phyloP scores from a whole-genome alignment of 2,329 filamentous ascomycete species.

The Verticillium longisporum region DNA sequence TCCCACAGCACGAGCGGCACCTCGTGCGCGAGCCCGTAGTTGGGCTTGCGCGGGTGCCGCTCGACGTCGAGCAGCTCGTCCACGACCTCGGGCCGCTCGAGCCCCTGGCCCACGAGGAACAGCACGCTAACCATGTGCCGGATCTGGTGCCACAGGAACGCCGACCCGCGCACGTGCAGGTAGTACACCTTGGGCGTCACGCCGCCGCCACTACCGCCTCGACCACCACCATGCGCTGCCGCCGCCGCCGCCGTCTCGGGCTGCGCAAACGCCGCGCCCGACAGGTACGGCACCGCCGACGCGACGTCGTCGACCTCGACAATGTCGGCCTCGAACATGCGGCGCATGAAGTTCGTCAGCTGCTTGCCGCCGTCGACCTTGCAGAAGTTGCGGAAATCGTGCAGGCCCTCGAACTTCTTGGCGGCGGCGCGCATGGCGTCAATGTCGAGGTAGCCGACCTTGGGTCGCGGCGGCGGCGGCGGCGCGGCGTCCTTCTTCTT shows the following conservation, averaged over 20 bases:
- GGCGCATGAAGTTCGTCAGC: constrained; percentile 73
- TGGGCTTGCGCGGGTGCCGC: constrained; percentile 67
- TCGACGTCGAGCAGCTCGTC: constrained; percentile 66
- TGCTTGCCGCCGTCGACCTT: constrained; percentile 89
- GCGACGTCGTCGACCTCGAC: constrained; percentile 52
- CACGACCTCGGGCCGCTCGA: constrained; percentile 70
- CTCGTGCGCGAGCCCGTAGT: constrained; percentile 87
- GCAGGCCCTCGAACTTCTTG: constrained; percentile 68
- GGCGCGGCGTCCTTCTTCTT: constrained; percentile 24
- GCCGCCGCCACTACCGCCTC: background rate
- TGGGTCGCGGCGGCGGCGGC: constrained; percentile 1
- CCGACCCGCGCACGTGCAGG: constrained; percentile 82
- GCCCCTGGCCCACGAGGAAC: constrained; percentile 86
- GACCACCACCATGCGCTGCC: too few relatives aligned
- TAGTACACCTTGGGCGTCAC: constrained; percentile 65
- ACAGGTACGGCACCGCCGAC: constrained; percentile 47
- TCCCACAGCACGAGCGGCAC: constrained; percentile 92
- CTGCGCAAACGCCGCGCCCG: constrained; percentile 21
- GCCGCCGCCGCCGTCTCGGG: constrained; percentile 1
- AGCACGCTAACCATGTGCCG: constrained; percentile 86
- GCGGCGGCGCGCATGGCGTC: constrained; percentile 80
- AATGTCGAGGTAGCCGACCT: constrained; percentile 77
- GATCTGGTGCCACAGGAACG: constrained; percentile 98
- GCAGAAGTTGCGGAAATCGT: constrained; percentile 97
- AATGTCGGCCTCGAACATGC: constrained; percentile 75